Conservation (phyloP, 73 alveolate genomes). For the Loxodes magnus region DNA sequence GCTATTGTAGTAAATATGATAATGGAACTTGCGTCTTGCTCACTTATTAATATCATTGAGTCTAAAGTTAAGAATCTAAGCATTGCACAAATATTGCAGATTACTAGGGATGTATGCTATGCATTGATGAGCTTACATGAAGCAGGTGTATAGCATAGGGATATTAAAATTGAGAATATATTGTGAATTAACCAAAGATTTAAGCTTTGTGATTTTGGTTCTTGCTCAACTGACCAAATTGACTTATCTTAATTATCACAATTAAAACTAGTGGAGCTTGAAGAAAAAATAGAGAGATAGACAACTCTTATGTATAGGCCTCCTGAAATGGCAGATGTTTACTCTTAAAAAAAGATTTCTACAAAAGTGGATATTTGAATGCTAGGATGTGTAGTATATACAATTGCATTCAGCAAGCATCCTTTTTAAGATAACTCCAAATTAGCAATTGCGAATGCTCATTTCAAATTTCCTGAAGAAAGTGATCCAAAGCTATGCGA, state of each 20-base stretch:
- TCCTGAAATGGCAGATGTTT: constrained; percentile 94
- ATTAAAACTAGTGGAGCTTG: constrained; percentile 47
- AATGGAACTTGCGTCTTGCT: constrained; percentile 63
- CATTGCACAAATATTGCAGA: constrained; percentile 42
- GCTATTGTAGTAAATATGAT: constrained; percentile 26
- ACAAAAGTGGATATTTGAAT: constrained; percentile 91
- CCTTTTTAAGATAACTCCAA: constrained; percentile 90
- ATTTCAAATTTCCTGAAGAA: constrained; percentile 60
- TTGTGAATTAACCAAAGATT: constrained; percentile 59
- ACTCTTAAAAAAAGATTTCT: constrained; percentile 45
- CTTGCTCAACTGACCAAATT: constrained; percentile 53
- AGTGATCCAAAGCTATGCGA: constrained; percentile 57
- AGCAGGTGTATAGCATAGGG: constrained; percentile 82
- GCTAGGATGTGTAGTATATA: constrained; percentile 37
- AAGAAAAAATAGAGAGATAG: constrained; percentile 76
- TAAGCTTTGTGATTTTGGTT: constrained; percentile 95
- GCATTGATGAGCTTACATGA: constrained; percentile 69
- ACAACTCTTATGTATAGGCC: constrained; percentile 96
- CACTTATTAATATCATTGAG: constrained; percentile 55
- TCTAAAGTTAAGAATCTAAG: constrained; percentile 43
- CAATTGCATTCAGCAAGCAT: constrained; percentile 35
- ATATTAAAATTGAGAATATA: constrained; percentile 86
- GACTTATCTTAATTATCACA: constrained; percentile 31
- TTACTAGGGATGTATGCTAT: constrained; percentile 40
- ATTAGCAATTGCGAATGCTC: constrained; percentile 79